Conservation (phyloP, 2,329 filamentous ascomycete species). For the Neurospora crassa region DNA sequence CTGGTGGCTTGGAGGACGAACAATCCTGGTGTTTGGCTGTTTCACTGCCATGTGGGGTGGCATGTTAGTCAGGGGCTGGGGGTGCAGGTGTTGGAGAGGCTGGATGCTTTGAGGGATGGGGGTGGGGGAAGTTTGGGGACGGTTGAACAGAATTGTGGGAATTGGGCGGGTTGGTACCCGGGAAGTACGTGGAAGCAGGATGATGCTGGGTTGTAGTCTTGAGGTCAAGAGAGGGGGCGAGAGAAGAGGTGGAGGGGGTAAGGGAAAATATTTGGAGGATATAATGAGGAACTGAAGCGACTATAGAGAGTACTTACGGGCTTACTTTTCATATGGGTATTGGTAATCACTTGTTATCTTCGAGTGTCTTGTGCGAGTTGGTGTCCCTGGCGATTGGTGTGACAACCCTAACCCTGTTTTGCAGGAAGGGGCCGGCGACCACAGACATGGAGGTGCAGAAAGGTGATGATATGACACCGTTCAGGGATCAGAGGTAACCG, state of each 20-base stretch:
- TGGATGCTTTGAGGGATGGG: background rate
- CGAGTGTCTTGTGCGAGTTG: background rate
- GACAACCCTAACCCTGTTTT: background rate
- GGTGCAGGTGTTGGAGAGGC: background rate
- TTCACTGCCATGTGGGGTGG: slow-evolving; percentile 10
- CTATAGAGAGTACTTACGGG: background rate
- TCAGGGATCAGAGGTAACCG: too few species aligned
- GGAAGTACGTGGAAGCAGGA: background rate
- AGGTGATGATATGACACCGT: background rate
- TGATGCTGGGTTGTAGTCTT: background rate
- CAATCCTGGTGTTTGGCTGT: slow-evolving; percentile 37
- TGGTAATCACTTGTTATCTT: background rate
- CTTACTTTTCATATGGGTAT: background rate
- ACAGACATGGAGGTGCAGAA: background rate
- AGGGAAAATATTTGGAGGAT: background rate
- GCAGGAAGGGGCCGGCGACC: background rate
- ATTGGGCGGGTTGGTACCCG: background rate
- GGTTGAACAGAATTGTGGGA: background rate
- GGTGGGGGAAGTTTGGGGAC: background rate
- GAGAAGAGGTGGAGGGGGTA: background rate
- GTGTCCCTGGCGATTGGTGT: background rate
- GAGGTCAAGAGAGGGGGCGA: background rate
- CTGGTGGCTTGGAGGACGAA: slow-evolving; percentile 36
- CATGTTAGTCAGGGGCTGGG: background rate
- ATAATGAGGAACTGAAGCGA: background rate